These are phyloP conservation scores for Talaromyces amestolkiae DNA, from an alignment of 2,329 filamentous ascomycete genomes.

Conservation along the genomic window DNA sequence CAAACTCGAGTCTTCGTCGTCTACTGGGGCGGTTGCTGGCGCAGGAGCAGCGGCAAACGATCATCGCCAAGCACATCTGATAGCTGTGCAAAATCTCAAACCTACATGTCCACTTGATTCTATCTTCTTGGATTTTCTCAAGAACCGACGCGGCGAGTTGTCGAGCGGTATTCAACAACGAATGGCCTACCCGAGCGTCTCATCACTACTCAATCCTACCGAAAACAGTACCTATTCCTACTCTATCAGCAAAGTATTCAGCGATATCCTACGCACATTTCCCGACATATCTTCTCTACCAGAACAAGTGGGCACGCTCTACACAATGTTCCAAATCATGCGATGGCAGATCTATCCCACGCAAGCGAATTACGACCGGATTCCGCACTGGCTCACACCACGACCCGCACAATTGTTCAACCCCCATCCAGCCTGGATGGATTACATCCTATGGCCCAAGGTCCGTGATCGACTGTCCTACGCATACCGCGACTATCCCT, in stretches of 20 bases:
- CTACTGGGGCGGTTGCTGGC: not conserved
- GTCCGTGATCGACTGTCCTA: conserved; percentile 68
- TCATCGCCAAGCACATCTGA: conserved; percentile 34
- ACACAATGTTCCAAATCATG: conserved; percentile 84
- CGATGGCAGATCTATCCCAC: conserved; percentile 81
- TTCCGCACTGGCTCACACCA: conserved; percentile 72
- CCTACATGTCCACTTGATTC: conserved; percentile 75
- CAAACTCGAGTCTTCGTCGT: conserved; percentile 23
- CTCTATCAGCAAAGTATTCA: conserved; percentile 79
- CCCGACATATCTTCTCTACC: conserved; percentile 74
- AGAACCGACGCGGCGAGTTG: conserved; percentile 63
- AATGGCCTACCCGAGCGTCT: conserved; percentile 75
- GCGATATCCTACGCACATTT: conserved; percentile 80
- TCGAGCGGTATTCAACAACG: conserved; percentile 64
- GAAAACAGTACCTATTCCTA: conserved; percentile 60
- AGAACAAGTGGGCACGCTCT: conserved; percentile 77
- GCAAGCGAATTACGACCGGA: conserved; percentile 71
- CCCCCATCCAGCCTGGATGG: conserved; percentile 76
- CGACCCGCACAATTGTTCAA: conserved; percentile 63
- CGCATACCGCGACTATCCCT: conserved; percentile 58
- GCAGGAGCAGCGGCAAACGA: conserved; percentile 23
- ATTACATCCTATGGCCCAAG: conserved; percentile 74
- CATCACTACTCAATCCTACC: conserved; percentile 71
- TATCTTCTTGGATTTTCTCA: conserved; percentile 76
- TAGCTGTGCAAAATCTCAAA: conserved; percentile 58